Evolutionary conservation across 257 asterid genomes (phyloP), one percentile per base, ranked within the genome.

Genomic region (Knoxia roxburghii): DNA sequence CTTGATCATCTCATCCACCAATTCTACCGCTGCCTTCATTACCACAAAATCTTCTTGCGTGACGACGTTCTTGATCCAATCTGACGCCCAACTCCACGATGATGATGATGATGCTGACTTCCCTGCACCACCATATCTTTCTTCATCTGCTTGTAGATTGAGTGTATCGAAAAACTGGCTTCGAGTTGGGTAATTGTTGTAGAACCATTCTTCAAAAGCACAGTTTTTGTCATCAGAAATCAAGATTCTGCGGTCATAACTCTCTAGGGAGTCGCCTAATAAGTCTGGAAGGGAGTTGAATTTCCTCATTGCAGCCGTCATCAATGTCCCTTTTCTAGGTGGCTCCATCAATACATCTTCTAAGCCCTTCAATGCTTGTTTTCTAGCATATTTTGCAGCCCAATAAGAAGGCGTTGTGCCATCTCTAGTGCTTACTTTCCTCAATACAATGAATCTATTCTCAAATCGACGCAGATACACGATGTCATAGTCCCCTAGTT

Each of bases 251-350:
- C 96, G 72, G 1, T 82, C 83, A 48, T 89, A 89, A 65, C 73
- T 82, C 52, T 74, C 84, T 48, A 87, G 69, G 2, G 89, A 61
- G 60, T 91, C 98, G 68, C 77, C 74, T 72, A 83, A 43, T 66
- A 91, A 46, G 45, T 89, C 89, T 0, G 96, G 95, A 30, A 89
- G 90, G 77, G 85, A 89, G 56, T 75, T 84, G 62, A 87, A 64
- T n/a, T 71, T 52, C 55, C 76, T 43, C 15, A 57, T 60, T 54
- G 23, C 48, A 2, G 51, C 62, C 72, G 64, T 69, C 40, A 55
- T 8, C 41, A 66, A 43, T 26, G 73, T 69, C 64, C 51, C n/a
- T n/a, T n/a, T 61, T 35, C 67, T 65, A 12, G 86, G 86, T 9
- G 88, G 86, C 60, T 83, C 89, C 3, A 78, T 79, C 76, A 78